Evolutionary conservation across 1,284 basidiomycete genomes (phyloP), one percentile per base, ranked within the genome.

Genomic region (Rugosomyces carneus): DNA sequence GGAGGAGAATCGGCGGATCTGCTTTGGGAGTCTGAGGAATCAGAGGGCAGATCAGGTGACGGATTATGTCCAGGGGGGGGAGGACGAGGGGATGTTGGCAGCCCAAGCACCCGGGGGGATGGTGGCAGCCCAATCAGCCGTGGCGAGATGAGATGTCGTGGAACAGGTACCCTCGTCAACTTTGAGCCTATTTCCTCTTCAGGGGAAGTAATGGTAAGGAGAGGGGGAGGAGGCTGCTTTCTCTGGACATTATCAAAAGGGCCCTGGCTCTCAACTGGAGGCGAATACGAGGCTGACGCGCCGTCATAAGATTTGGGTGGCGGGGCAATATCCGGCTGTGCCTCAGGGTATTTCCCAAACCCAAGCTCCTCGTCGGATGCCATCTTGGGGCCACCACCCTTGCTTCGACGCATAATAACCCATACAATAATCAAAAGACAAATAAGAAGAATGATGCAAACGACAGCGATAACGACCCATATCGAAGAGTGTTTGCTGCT

Each of bases 221-320:
- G 5, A n/a, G 50, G 50, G 19, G 27, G 44, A 20, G 44, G 48
- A 18, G 27, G 36, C 4, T 15, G 47, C 20, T 40, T 40, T 27
- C 27, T 40, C 8, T 3, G n/a, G 11, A 19, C 11, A 19, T 37
- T 5, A 11, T 34, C 34, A 21, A 7, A 8, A 7, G 41, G 29
- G 6, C 16, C 24, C 7, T 44, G 38, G 13, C 9, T 42, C n/a
- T 23, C 16, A 9, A 42, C 37, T 5, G 35, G 47, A 21, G 42
- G 42, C 16, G 42, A 47, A 35, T 44, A 47, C 13, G 44, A 47
- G 24, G 24, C 35, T 16, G 38, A 26, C 5, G 36, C 35, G 29
- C 47, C 39, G 34, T 48, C 38, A 19, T 52, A 52, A 31, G 40
- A 18, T 24, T 29, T 52, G 18, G 47, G 44, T 31, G 46, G 50